These are phyloP conservation scores for Nitzschia palea DNA, from an alignment of 108 stramenopile genomes.

Conservation along the genomic window DNA sequence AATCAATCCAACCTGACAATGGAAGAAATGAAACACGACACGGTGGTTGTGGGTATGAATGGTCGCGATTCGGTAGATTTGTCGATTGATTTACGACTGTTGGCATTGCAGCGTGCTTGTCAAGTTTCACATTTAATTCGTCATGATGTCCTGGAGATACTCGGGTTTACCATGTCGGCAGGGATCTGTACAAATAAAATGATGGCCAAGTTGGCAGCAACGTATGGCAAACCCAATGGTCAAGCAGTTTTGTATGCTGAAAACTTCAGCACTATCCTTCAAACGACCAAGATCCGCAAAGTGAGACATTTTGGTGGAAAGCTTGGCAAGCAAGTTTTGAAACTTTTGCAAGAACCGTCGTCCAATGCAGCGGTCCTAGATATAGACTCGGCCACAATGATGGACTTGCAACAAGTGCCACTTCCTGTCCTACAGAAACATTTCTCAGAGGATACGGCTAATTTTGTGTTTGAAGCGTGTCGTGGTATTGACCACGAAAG, in stretches of 20 bases:
- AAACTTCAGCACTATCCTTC: conserved; percentile 53
- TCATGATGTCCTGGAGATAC: conserved; percentile 44
- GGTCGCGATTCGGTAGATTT: not conserved
- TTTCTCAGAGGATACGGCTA: conserved; percentile 45
- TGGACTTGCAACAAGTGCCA: conserved; percentile 40
- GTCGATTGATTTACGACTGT: not conserved
- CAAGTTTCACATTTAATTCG: conserved; percentile 57
- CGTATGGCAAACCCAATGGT: conserved; percentile 86
- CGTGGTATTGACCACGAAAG: conserved; percentile 70
- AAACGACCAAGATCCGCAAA: conserved; percentile 68
- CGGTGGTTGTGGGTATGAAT: conserved; percentile 15
- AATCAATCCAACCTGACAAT: conserved; percentile 6
- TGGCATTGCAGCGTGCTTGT: conserved; percentile 42
- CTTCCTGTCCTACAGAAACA: conserved; percentile 48
- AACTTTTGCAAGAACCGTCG: conserved; percentile 29
- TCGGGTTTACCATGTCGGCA: conserved; percentile 81
- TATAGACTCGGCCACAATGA: conserved; percentile 21
- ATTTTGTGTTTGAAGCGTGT: conserved; percentile 67
- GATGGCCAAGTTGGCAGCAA: conserved; percentile 82
- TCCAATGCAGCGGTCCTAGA: not conserved
- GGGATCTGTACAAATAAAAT: conserved; percentile 80
- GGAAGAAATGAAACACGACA: conserved; percentile 8
- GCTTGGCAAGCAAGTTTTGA: conserved; percentile 56
- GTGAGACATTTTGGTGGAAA: conserved; percentile 87
- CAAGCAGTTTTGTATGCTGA: conserved; percentile 75